Percentiles rank a stretch among this genome's conserved stretches.
Conservation (phyloP, 1,139 yeast genomes). For the Blastobotrys serpentis region DNA sequence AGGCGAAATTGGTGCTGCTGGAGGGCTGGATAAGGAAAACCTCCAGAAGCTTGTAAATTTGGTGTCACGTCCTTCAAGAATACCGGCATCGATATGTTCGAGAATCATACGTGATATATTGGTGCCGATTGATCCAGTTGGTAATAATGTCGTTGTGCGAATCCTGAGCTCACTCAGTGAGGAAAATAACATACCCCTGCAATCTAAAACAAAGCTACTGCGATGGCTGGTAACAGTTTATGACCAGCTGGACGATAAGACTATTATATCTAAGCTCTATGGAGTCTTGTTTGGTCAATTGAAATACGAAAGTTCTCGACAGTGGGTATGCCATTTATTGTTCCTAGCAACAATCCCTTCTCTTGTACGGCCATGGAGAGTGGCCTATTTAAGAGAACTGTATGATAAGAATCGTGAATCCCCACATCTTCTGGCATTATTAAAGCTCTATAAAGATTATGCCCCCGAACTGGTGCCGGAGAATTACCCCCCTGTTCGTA, state of each 20-base stretch:
- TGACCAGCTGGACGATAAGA: slow-evolving; percentile 34
- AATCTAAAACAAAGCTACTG: slow-evolving; percentile 37
- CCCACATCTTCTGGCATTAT: slow-evolving; percentile 35
- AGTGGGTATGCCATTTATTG: slow-evolving; percentile 46
- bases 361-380: slow-evolving; percentile 42
- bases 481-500: slow-evolving; percentile 30
- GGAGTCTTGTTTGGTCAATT: slow-evolving; percentile 46
- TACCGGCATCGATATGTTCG: slow-evolving; percentile 14
- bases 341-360: slow-evolving; percentile 38
- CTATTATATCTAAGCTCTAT: slow-evolving; percentile 33
- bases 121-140: slow-evolving; percentile 37
- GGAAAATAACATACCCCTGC: slow-evolving; percentile 15
- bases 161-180: slow-evolving; percentile 38
- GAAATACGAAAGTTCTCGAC: slow-evolving; percentile 47
- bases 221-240: slow-evolving; percentile 44
- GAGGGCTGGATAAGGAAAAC: slow-evolving; percentile 10
- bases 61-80: slow-evolving; percentile 16
- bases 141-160: slow-evolving; percentile 30
- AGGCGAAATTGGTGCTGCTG: background rate
- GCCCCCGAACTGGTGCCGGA: slow-evolving; percentile 33
- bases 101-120: slow-evolving; percentile 34
- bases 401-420: slow-evolving; percentile 38
- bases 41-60: slow-evolving; percentile 16
- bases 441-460: slow-evolving; percentile 34
- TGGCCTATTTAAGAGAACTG: slow-evolving; percentile 39